Percentiles rank a stretch among this genome's conserved stretches.
These are phyloP conservation scores for Chaetomium strumarium DNA, from an alignment of 2,329 filamentous ascomycete genomes.

Conservation along the genomic window DNA sequence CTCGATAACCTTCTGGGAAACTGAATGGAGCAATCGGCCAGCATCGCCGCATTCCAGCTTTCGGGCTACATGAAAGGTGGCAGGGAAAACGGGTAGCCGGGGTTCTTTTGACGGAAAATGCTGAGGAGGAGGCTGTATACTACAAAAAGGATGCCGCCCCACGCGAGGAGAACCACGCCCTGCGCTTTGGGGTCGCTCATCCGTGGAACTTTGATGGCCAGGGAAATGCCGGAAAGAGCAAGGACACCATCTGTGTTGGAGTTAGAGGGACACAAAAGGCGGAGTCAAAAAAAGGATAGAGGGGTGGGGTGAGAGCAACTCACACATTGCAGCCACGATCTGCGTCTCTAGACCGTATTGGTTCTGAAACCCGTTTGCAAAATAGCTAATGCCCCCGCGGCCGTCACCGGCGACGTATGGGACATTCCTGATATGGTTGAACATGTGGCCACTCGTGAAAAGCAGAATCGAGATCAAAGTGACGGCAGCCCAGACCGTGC, in stretches of 20 bases:
- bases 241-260: constrained; percentile 55
- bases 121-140: constrained; percentile 94
- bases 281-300: neutral
- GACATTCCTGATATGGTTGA: constrained; percentile 95
- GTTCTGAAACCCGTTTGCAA: constrained; percentile 86
- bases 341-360: constrained; percentile 94
- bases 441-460: constrained; percentile 98
- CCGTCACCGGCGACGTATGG: constrained; percentile 87
- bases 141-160: constrained; percentile 69
- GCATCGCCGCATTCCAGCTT: neutral
- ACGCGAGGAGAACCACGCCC: constrained; percentile 73
- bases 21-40: neutral
- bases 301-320: constrained; percentile 21
- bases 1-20: neutral
- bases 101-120: constrained; percentile 91
- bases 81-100: constrained; percentile 87
- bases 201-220: constrained; percentile 87
- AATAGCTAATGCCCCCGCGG: constrained; percentile 80
- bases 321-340: constrained; percentile 90
- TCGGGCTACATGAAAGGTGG: constrained; percentile 68
- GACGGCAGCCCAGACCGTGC: constrained; percentile 88
- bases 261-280: constrained; percentile 19
- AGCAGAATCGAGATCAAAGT: constrained; percentile 84
- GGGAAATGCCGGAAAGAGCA: constrained; percentile 83
- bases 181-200: constrained; percentile 73